Base-by-base conservation (phyloP, 1,284 basidiomycete genomes). In the Malassezia caprae region DNA sequence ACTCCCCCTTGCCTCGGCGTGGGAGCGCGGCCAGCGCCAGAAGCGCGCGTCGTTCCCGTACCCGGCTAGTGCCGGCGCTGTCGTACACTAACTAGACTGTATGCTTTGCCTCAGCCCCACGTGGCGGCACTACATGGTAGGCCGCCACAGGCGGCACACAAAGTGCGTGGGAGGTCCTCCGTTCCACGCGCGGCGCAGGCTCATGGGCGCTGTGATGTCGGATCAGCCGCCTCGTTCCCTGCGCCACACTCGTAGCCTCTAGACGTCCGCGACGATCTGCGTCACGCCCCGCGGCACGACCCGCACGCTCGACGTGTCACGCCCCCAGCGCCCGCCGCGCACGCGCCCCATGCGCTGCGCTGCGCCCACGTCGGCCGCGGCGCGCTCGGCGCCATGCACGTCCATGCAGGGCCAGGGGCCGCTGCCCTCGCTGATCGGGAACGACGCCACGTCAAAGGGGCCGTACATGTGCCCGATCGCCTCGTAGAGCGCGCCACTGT, bases 1-100 rank as follows among this genome's bases (percentile, higher is more conserved):
- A 63, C 48, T 71, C 35, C 61, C 61, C 8, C 46, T 51, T 47
- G 91, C 88, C 2, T 88, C 86, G 54, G 84, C 85, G 19, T 99
- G 96, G 69, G 79, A 80, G 23, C 79, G 80, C 27, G 93, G 93
- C 17, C 90, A 90, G 81, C 87, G 88, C 80, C 85, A 73, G 90
- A 64, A 65, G 52, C 13, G 23, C 2, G 37, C 50, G 17, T 39
- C 44, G 23, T 57, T 51, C 17, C 37, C 37, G 8, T 19, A 15
- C 37, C 17, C 43, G 15, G 31, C 30, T 2, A 19, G 40, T n/a
- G 32, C 32, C 8, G 43, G 37, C 43, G 45, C 39, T 13, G 32
- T 47, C 28, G 43, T 56, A 11, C 47, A 28, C 32, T 56, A 49
- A 39, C 37, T 39, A 39, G 37, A 39, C 37, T 39, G 37, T 39